Evolutionary conservation across 495 filamentous ascomycete genomes (phyloP).

Genomic region (Astrothelium subdiscretum): DNA sequence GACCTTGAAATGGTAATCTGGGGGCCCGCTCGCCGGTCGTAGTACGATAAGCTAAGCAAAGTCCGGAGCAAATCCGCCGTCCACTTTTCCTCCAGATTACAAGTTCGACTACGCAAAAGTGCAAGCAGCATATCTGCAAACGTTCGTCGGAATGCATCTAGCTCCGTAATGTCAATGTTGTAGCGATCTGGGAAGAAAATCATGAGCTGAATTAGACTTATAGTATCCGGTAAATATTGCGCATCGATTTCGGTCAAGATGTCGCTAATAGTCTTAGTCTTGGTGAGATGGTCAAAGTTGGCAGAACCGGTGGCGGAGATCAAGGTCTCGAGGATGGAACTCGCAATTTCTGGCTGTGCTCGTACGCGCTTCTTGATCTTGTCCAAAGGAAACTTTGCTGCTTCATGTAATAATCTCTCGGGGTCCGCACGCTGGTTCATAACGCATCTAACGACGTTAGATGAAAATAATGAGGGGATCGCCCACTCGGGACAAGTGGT

Average conservation of each 20-base stretch:
- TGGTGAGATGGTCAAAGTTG: constrained; percentile 78
- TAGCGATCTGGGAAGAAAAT: constrained; percentile 27
- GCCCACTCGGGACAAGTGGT: constrained; percentile 36
- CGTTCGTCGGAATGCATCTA: constrained; percentile 36
- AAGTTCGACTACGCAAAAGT: constrained; percentile 31
- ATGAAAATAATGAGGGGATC: constrained; percentile 55
- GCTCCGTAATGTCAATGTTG: constrained; percentile 16
- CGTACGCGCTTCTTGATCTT: constrained; percentile 55
- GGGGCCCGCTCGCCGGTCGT: background rate
- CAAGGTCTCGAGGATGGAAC: constrained; percentile 50
- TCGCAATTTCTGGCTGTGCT: constrained; percentile 46
- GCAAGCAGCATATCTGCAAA: constrained; percentile 44
- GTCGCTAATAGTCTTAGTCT: constrained; percentile 75
- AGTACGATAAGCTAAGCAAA: background rate
- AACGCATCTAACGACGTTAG: constrained; percentile 69
- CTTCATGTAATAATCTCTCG: constrained; percentile 73
- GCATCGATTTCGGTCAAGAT: constrained; percentile 53
- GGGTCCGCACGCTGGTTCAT: constrained; percentile 79
- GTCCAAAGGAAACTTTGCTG: constrained; percentile 61
- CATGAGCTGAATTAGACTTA: constrained; percentile 35
- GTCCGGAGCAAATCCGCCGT: constrained; percentile 15
- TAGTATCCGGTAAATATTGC: constrained; percentile 28
- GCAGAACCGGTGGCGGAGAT: constrained; percentile 56
- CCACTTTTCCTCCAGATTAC: constrained; percentile 21
- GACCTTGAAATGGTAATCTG: background rate